Base-by-base conservation (phyloP, 495 filamentous ascomycete species). In the Lophiostoma macrostomum region DNA sequence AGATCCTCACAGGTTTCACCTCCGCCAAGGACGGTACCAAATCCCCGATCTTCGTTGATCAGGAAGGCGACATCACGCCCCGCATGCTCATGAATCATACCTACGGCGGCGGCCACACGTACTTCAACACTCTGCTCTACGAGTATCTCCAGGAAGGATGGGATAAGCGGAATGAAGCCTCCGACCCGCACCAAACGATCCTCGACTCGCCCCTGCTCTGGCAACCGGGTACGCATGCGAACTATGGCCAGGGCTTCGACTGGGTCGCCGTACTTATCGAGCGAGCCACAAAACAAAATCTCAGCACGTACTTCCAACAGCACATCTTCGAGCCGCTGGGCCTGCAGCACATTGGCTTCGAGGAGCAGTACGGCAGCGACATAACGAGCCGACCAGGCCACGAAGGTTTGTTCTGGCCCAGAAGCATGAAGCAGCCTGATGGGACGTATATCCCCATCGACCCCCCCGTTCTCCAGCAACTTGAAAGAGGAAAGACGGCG, bases 51-150 rank as follows among this genome's bases (percentile, higher is more conserved):
- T 30, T 56, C 36, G 53, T 32, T 16, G 44, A 42, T 28, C 8
- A 6, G 10, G 29, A 41, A 18, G 16, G 14, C 2, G 12, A 25
- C 1, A 39, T 56, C n/a, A 56, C 53, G 18, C 53, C 53, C 6
- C 3, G 53, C 3, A 56, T 56, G 53, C 28, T 56, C n/a, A 50
- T 56, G 43, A 56, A 56, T 29, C 53, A 56, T 19, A 56, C 53
- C 1, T 25, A 56, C 30, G 44, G 53, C 6, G 24, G 18, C 10
- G 44, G 52, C 7, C 43, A 56, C 28, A 20, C 53, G 13, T 50
- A 28, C 36, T 56, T 50, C 45, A 50, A 56, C 36, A n/a, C 44
- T 5, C 27, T 56, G 13, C 8, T 50, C 3, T 18, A 24, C 28
- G 28, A 42, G 18, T 56, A 56, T 18, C 28, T 56, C 5, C 20